Conservation (phyloP, 306 rosid species). For the Pyrus pyrifolia region DNA sequence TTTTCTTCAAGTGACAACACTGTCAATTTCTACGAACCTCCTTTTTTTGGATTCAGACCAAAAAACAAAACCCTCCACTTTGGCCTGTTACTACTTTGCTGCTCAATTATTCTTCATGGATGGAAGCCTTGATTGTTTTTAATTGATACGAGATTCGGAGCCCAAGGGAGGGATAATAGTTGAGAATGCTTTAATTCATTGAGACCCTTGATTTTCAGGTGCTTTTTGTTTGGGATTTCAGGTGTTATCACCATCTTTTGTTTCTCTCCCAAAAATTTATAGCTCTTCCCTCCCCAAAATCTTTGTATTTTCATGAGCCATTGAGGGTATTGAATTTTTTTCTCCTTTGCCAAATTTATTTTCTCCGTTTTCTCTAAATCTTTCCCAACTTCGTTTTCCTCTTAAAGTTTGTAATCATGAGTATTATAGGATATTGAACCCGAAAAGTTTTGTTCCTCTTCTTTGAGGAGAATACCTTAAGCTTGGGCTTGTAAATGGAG, state of each 20-base stretch:
- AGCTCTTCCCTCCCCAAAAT: neutral
- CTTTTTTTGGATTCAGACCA: neutral
- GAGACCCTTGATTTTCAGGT: neutral
- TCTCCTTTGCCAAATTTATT: neutral
- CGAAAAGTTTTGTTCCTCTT: neutral
- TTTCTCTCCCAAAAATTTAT: neutral
- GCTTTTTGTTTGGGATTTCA: neutral
- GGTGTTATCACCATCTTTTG: neutral
- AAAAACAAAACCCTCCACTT: conserved; percentile 2
- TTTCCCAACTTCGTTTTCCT: neutral
- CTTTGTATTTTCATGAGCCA: neutral
- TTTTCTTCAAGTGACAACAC: conserved; percentile 1
- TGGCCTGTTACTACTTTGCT: conserved; percentile 16
- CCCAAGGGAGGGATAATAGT: conserved; percentile 8
- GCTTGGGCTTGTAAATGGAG: neutral
- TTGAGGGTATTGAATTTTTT: neutral
- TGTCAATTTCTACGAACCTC: conserved; percentile 4
- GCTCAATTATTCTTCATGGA: conserved; percentile 17
- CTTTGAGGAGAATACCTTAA: neutral
- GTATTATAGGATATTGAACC: neutral
- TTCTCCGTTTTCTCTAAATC: neutral
- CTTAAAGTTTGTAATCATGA: neutral
- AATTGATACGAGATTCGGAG: neutral
- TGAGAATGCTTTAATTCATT: neutral
- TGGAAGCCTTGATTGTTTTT: conserved; percentile 3